Conservation (phyloP, 2,329 filamentous ascomycete genomes). For the Aspergillus thermomutatus region DNA sequence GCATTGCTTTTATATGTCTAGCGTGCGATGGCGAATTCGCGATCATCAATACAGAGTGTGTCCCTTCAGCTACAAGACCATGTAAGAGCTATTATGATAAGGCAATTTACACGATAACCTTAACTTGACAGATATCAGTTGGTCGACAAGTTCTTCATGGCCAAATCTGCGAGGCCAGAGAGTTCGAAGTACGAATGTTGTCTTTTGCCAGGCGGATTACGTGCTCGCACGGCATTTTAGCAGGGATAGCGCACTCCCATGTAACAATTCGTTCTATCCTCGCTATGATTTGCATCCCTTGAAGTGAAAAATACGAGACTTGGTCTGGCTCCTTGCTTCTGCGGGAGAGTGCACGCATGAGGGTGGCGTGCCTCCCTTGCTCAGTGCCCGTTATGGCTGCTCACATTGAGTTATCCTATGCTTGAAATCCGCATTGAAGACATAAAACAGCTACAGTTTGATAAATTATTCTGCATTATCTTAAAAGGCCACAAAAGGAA, state of each 20-base stretch:
- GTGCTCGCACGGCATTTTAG: slow-evolving; percentile 31
- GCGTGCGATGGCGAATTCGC: not conserved
- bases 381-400: no score
- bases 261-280: not conserved
- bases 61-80: no score
- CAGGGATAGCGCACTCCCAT: not conserved
- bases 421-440: no score
- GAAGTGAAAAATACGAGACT: not conserved
- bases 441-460: not conserved
- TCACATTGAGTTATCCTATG: no score
- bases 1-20: not conserved
- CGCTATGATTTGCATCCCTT: not conserved
- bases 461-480: not conserved
- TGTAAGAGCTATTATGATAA: no score
- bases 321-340: no score
- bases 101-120: not conserved
- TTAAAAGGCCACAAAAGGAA: not conserved
- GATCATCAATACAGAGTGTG: no score
- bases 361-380: no score
- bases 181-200: slow-evolving; percentile 20
- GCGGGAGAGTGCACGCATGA: no score
- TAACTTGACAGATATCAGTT: not conserved
- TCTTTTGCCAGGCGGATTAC: slow-evolving; percentile 23
- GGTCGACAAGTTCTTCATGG: no score
- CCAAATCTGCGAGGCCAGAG: not conserved